phyloP scores from a whole-genome alignment of 78 protist genomes.

The Dictyostelium purpureum region DNA sequence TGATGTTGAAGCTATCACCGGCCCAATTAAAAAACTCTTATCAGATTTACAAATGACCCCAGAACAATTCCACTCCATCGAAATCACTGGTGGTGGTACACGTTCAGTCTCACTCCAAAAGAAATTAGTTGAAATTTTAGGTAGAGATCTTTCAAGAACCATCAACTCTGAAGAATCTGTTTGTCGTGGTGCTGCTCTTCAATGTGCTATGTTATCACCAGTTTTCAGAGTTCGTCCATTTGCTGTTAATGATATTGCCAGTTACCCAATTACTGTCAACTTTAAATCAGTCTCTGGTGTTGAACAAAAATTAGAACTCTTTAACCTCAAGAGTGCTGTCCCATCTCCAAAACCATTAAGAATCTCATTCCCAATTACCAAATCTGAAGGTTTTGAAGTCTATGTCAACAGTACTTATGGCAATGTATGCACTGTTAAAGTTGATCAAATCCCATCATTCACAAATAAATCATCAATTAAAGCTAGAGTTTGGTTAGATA shows the following conservation, averaged over 20 bases:
- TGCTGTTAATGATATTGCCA: slow-evolving; percentile 77
- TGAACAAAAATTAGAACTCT: slow-evolving; percentile 65
- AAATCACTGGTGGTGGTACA: slow-evolving; percentile 91
- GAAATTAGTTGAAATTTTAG: slow-evolving; percentile 52
- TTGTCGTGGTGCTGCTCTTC: slow-evolving; percentile 95
- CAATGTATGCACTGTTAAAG: slow-evolving; percentile 7
- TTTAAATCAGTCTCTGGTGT: slow-evolving; percentile 65
- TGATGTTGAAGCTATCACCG: slow-evolving; percentile 58
- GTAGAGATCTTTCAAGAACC: slow-evolving; percentile 63
- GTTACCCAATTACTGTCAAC: slow-evolving; percentile 80
- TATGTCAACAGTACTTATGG: slow-evolving; percentile 51
- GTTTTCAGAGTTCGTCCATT: slow-evolving; percentile 92
- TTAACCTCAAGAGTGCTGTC: slow-evolving; percentile 5
- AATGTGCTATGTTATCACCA: slow-evolving; percentile 94
- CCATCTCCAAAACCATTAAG: slow-evolving; percentile 77
- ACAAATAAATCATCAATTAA: slow-evolving; percentile 54
- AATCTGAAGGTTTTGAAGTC: slow-evolving; percentile 56
- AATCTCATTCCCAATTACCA: slow-evolving; percentile 77
- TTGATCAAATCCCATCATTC: slow-evolving; percentile 42
- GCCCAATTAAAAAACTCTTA: slow-evolving; percentile 47
- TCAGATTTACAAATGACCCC: slow-evolving; percentile 47
- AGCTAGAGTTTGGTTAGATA: slow-evolving; percentile 87
- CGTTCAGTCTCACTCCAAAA: slow-evolving; percentile 85
- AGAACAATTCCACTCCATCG: slow-evolving; percentile 80
- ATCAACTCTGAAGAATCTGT: slow-evolving; percentile 95